Base-by-base conservation (phyloP, 495 filamentous ascomycete species). In the Pseudotulostoma volvatum region DNA sequence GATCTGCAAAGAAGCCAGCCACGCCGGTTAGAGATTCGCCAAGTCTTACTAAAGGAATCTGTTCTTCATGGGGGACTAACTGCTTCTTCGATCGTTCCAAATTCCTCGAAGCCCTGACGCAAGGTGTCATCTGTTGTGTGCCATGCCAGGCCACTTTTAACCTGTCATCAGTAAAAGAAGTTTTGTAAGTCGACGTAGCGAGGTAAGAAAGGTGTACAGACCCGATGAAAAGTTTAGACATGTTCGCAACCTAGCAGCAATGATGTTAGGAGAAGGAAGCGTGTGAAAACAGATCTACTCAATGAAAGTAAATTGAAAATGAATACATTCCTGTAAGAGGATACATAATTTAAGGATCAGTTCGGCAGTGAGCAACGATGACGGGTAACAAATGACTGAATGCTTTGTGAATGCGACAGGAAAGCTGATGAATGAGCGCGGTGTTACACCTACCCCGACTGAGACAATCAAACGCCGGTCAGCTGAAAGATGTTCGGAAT, bases 211-310 rank as follows among this genome's bases (percentile, higher is more conserved):
- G 36, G 40, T 35, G 32, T 31, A 59, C 77, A 62, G 70, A 92
- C 85, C 85, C 85, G 52, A 93, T 79, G 56, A 92, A 93, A 40
- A 93, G 67, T 57, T 93, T 93, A 19, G 84, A 72, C 85, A 93
- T 93, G 39, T 46, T 11, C 23, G 11, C 23, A 11, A 5, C 23
- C 41, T 9, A 18, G 15, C 11, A 3, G n/a, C 15, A 3, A 16
- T 17, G 19, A 13, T 28, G 18, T 21, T 11, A 21, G 18, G 13
- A 35, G 8, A 1, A 37, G 14, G 34, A 21, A 21, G 13, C 19
- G 8, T 15, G 33, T 41, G 39, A 13, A 16, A 35, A 14, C 7
- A n/a, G 7, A 39, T 7, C 11, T 30, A 33, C 37, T 8, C 33
- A 11, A 35, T n/a, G 17, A 17, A 13, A 13, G 18, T 21, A 41